Evolutionary conservation across 805 yeast genomes (phyloP).

Genomic region (Candida orba): DNA sequence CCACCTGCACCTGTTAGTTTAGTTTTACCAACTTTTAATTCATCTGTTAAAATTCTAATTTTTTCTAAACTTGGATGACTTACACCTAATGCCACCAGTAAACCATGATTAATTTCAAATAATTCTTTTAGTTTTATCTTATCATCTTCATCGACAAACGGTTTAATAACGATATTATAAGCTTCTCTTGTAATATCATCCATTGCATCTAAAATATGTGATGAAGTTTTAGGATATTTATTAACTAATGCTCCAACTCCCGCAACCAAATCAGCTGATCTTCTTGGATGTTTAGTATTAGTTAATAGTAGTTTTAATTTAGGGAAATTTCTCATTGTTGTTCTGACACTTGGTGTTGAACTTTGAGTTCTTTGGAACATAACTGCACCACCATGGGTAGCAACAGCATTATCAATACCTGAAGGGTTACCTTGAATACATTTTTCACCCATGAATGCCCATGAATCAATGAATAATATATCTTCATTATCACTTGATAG

Average conservation of each 20-base stretch:
- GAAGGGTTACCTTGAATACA: slow-evolving; percentile 96
- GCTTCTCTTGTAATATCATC: slow-evolving; percentile 70
- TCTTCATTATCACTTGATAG: slow-evolving; percentile 32
- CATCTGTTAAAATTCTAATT: slow-evolving; percentile 61
- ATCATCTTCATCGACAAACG: slow-evolving; percentile 37
- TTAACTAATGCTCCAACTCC: slow-evolving; percentile 54
- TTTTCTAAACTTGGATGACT: slow-evolving; percentile 87
- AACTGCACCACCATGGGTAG: slow-evolving; percentile 94
- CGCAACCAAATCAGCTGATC: slow-evolving; percentile 78
- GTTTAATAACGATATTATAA: slow-evolving; percentile 50
- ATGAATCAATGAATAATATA: slow-evolving; percentile 60
- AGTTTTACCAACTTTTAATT: slow-evolving; percentile 67
- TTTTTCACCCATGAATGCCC: slow-evolving; percentile 92
- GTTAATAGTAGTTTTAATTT: slow-evolving; percentile 67
- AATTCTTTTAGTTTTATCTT: slow-evolving; percentile 46
- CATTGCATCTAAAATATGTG: slow-evolving; percentile 66
- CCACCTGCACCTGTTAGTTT: slow-evolving; percentile 99
- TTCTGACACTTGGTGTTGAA: slow-evolving; percentile 55
- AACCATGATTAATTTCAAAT: slow-evolving; percentile 79
- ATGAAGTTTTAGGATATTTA: slow-evolving; percentile 47
- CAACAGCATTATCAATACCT: slow-evolving; percentile 95
- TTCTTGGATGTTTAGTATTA: slow-evolving; percentile 80
- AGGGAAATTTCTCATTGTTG: slow-evolving; percentile 68
- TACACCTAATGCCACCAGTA: slow-evolving; percentile 79
- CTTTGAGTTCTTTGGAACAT: slow-evolving; percentile 60